Base-by-base conservation (phyloP, 805 yeast genomes). In the Candida namnaoensis region DNA sequence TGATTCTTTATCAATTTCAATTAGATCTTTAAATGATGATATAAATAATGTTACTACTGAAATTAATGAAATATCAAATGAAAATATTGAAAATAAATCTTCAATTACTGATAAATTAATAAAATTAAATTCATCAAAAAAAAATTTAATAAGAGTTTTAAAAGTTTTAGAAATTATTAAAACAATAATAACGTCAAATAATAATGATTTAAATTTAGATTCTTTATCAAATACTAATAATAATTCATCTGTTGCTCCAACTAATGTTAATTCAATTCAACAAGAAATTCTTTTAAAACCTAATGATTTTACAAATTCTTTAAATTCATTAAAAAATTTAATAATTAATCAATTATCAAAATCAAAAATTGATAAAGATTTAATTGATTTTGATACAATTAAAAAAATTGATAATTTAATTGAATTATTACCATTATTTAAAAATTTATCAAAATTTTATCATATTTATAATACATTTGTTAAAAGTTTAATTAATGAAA, bases 1-100 rank as follows among this genome's bases (percentile, higher is more conserved):
- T 36, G 82, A 79, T 36, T 73, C 80, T 1, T 58, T 82, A 38
- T 69, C 74, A 13, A 73, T 77, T 40, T 72, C 87, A 0, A 73
- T 81, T 24, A 66, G 72, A 36, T 67, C 84, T 3, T 55, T 82
- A 34, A 72, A 76, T 37, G 65, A 68, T 6, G 80, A 78, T 42
- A 52, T 79, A 19, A 44, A 45, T 0, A 54, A 54, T 5, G 42
- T 50, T 3, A 28, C 44, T 0, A 23, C 11, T 25, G 12, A 43
- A 35, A 59, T 68, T 25, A 58, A 58, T 26, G 24, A 32, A 23
- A 39, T 67, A 19, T 19, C 19, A 19, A 19, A 19, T 19, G 19
- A 19, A 25, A 38, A 44, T 14, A 61, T 41, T 39, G 46, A 38
- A 47, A 52, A 47, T 46, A 49, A 51, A 34, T 40, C 43, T 32